Evolutionary conservation across 1,284 basidiomycete genomes (phyloP).

Genomic region (Ceratorhiza oryzae-sativae): DNA sequence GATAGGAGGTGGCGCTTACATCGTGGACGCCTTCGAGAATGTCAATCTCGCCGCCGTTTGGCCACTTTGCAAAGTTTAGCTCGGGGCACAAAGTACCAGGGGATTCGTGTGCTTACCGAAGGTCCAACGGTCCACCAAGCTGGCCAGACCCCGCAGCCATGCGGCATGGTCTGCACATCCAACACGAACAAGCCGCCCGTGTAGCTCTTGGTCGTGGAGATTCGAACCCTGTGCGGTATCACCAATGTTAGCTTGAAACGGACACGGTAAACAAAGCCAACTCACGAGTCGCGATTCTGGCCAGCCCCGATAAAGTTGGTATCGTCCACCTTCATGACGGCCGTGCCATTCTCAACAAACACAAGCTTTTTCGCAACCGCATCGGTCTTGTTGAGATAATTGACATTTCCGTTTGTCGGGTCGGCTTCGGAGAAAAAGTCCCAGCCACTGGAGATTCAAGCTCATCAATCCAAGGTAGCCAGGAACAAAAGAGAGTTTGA

Average conservation of each 20-base stretch:
- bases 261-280: constrained; percentile 43
- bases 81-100: background rate
- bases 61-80: constrained; percentile 60
- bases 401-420: constrained; percentile 71
- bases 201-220: constrained; percentile 70
- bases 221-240: constrained; percentile 63
- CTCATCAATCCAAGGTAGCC: background rate
- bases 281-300: constrained; percentile 69
- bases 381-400: constrained; percentile 58
- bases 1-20: constrained; percentile 26
- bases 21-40: constrained; percentile 74
- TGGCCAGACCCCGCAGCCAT: constrained; percentile 83
- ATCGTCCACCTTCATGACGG: constrained; percentile 69
- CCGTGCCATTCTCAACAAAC: constrained; percentile 63
- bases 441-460: constrained; percentile 51
- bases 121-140: constrained; percentile 67
- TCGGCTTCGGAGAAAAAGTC: constrained; percentile 66
- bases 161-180: constrained; percentile 78
- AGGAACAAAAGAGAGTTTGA: background rate
- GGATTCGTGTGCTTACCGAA: no score
- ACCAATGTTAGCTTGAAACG: background rate
- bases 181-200: constrained; percentile 76
- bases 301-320: constrained; percentile 59
- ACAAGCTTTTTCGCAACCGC: constrained; percentile 63
- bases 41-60: constrained; percentile 73